phyloP scores from a whole-genome alignment of 768 basidiomycete species.

The Gelatoporia subvermispora region DNA sequence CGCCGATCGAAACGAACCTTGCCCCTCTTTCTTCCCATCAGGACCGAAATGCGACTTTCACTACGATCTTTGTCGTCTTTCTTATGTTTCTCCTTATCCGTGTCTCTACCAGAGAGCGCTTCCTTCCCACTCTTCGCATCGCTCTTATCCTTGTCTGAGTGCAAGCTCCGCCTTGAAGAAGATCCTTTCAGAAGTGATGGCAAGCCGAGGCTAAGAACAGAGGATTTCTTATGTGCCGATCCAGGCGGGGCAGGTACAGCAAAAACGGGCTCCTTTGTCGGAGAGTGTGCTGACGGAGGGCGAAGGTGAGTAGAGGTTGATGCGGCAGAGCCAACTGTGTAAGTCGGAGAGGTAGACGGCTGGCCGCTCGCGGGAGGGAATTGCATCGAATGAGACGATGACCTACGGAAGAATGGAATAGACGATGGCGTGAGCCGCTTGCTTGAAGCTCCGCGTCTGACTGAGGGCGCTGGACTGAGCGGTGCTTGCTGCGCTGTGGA shows the following conservation, averaged over 20 bases:
- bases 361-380: conserved; percentile 42
- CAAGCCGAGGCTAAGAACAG: conserved; percentile 74
- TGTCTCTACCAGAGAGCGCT: conserved; percentile 38
- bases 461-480: conserved; percentile 67
- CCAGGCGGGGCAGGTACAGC: conserved; percentile 51
- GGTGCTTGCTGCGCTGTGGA: conserved; percentile 55
- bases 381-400: conserved; percentile 85
- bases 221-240: conserved; percentile 72
- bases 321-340: conserved; percentile 44
- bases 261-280: conserved; percentile 48
- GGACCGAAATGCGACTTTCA: conserved; percentile 81
- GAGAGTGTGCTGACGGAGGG: conserved; percentile 42
- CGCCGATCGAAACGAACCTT: conserved; percentile 52
- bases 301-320: conserved; percentile 35
- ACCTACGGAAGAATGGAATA: conserved; percentile 91
- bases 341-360: conserved; percentile 27
- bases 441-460: conserved; percentile 58
- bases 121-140: conserved; percentile 52
- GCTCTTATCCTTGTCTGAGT: conserved; percentile 47
- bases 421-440: conserved; percentile 88
- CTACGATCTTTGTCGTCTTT: conserved; percentile 82
- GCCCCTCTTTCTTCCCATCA: conserved; percentile 87
- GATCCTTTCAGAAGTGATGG: conserved; percentile 83
- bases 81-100: conserved; percentile 56
- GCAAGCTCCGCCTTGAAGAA: conserved; percentile 75